phyloP scores from a whole-genome alignment of 2,329 filamentous ascomycete species.

The Aspergillus udagawae region DNA sequence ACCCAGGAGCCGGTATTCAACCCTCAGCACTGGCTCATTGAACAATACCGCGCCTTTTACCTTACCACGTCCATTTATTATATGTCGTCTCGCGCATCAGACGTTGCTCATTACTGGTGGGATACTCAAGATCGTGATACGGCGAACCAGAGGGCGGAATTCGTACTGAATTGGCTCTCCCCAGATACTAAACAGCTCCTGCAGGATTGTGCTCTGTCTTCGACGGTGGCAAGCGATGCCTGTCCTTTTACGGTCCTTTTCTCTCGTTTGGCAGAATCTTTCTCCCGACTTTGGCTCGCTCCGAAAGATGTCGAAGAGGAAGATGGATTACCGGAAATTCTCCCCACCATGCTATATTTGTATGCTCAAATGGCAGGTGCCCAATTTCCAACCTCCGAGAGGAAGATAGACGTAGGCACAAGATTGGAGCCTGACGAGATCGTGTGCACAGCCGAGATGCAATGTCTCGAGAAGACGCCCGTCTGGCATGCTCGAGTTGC shows the following conservation, averaged over 20 bases:
- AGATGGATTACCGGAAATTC: background rate
- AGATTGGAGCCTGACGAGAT: background rate
- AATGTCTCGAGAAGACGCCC: background rate
- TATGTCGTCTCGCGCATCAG: background rate
- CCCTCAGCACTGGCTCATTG: background rate
- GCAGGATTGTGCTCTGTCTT: background rate
- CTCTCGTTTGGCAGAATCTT: background rate
- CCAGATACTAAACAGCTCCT: background rate
- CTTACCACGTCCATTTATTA: background rate
- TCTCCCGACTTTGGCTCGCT: background rate
- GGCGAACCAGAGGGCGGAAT: background rate
- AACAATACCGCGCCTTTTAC: background rate
- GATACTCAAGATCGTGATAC: background rate
- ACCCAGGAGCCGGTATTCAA: background rate
- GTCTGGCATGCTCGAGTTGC: constrained; percentile 4
- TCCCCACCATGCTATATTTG: background rate
- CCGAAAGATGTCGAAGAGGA: background rate
- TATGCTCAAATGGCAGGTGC: background rate
- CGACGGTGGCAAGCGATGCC: background rate
- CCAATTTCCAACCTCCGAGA: background rate
- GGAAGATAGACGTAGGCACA: too few species aligned
- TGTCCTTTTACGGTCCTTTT: background rate
- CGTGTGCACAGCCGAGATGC: background rate
- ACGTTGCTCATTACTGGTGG: background rate
- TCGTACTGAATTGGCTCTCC: constrained; percentile 3